phyloP scores from a whole-genome alignment of 2,329 filamentous ascomycete species.

The Aspergillus hortae region DNA sequence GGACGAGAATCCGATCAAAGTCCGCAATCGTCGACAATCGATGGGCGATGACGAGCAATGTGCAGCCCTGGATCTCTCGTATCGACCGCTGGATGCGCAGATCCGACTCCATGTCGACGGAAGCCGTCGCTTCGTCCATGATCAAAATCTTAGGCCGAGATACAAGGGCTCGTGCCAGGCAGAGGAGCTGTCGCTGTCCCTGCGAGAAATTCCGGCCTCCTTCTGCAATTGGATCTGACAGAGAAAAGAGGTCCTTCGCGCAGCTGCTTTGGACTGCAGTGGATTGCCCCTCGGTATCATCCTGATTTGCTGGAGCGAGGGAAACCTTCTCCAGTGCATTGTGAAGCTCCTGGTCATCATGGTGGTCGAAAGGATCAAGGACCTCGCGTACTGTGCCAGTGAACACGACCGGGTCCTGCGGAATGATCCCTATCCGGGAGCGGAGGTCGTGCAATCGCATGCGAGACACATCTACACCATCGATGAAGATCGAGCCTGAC shows the following conservation, averaged over 20 bases:
- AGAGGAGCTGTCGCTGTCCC: conserved; percentile 72
- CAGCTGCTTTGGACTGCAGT: not conserved
- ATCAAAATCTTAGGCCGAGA: conserved; percentile 71
- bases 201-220: conserved; percentile 72
- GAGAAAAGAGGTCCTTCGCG: not conserved
- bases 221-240: conserved; percentile 58
- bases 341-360: conserved; percentile 64
- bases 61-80: conserved; percentile 63
- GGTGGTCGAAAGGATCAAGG: conserved; percentile 69
- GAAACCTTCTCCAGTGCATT: conserved; percentile 63
- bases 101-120: conserved; percentile 74
- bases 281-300: conserved; percentile 41
- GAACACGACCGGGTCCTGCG: conserved; percentile 76
- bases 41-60: conserved; percentile 70
- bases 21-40: conserved; percentile 71
- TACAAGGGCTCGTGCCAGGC: conserved; percentile 70
- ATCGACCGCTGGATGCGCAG: conserved; percentile 69
- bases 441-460: conserved; percentile 67
- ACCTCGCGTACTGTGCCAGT: conserved; percentile 72
- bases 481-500: conserved; percentile 65
- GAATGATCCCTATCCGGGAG: conserved; percentile 72
- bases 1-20: conserved; percentile 51
- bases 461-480: conserved; percentile 70
- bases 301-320: conserved; percentile 5
- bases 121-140: conserved; percentile 73